Conservation (phyloP, 352 stramenopile genomes). For the Globisporangium carolinianum region DNA sequence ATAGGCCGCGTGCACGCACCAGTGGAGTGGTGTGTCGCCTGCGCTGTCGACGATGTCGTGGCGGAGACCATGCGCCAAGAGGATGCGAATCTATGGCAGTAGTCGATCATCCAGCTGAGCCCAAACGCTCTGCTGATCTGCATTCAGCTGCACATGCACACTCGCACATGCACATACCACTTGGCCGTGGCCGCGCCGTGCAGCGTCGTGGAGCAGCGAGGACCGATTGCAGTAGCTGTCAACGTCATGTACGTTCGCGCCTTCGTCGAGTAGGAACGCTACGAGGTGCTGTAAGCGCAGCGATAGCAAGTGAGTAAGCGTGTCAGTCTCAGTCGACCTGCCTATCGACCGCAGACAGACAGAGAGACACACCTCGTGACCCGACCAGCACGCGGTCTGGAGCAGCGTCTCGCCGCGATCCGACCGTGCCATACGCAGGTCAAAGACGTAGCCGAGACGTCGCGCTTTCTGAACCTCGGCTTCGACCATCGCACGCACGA, state of each 20-base stretch:
- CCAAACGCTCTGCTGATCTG: no score
- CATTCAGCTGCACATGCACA: no score
- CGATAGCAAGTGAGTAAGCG: background rate
- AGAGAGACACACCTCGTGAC: conserved; percentile 28
- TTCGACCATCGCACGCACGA: conserved; percentile 43
- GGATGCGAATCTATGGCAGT: conserved; percentile 29
- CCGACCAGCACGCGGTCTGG: conserved; percentile 68
- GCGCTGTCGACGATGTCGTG: conserved; percentile 33
- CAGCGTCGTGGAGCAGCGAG: conserved; percentile 58
- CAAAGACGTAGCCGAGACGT: conserved; percentile 50
- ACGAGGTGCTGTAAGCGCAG: conserved; percentile 30
- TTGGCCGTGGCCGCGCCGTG: conserved; percentile 36
- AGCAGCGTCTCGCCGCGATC: conserved; percentile 52
- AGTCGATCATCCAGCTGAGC: no score
- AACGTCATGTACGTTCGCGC: conserved; percentile 35
- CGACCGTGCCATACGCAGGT: conserved; percentile 35
- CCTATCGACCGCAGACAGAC: background rate
- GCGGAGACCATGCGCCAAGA: conserved; percentile 36
- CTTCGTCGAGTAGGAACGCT: conserved; percentile 51
- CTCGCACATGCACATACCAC: conserved; percentile 25
- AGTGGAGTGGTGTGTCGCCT: conserved; percentile 63
- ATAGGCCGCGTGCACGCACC: conserved; percentile 18
- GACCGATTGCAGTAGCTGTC: conserved; percentile 56
- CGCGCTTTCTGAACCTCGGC: conserved; percentile 59
- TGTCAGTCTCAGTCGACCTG: no score